Conservation (phyloP, 2,329 filamentous ascomycete genomes). For the Stagonosporopsis cucurbitacearum region DNA sequence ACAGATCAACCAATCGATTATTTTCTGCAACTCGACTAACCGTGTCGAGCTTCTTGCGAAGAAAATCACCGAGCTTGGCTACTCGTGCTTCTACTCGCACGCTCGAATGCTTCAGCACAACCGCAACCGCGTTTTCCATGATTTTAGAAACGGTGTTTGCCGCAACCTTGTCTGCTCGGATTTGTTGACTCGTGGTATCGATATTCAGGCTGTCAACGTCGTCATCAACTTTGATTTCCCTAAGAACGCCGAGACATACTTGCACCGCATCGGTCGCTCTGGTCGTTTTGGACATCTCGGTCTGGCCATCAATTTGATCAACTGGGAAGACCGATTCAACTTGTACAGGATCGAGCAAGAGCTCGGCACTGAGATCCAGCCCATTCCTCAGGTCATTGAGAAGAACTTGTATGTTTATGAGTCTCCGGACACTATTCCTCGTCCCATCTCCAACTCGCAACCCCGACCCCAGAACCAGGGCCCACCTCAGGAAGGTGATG, state of each 20-base stretch:
- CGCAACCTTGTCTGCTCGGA: conserved; percentile 98
- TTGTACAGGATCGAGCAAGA: conserved; percentile 98
- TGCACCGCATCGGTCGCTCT: conserved; percentile 97
- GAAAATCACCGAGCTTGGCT: conserved; percentile 98
- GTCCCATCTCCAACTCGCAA: conserved; percentile 69
- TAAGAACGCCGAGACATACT: conserved; percentile 98
- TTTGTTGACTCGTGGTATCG: conserved; percentile 95
- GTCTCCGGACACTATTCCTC: conserved; percentile 90
- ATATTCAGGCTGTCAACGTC: conserved; percentile 98
- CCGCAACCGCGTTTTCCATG: conserved; percentile 98
- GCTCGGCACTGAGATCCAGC: conserved; percentile 93
- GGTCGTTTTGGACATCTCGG: conserved; percentile 96
- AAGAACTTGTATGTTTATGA: conserved; percentile 99
- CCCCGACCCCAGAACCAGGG: conserved; percentile 28
- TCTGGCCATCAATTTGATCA: conserved; percentile 98
- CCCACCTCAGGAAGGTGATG: conserved; percentile 40
- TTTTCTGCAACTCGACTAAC: conserved; percentile 99
- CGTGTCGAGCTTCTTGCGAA: conserved; percentile 96
- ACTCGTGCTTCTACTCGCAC: conserved; percentile 99
- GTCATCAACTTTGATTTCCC: conserved; percentile 99
- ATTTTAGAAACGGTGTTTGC: conserved; percentile 97
- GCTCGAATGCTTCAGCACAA: conserved; percentile 97
- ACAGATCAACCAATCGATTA: conserved; percentile 99
- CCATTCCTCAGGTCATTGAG: conserved; percentile 94
- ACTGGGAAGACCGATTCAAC: conserved; percentile 99